phyloP scores from a whole-genome alignment of 2,329 filamentous ascomycete genomes.

The Paecilomyces dactylethromorphus region DNA sequence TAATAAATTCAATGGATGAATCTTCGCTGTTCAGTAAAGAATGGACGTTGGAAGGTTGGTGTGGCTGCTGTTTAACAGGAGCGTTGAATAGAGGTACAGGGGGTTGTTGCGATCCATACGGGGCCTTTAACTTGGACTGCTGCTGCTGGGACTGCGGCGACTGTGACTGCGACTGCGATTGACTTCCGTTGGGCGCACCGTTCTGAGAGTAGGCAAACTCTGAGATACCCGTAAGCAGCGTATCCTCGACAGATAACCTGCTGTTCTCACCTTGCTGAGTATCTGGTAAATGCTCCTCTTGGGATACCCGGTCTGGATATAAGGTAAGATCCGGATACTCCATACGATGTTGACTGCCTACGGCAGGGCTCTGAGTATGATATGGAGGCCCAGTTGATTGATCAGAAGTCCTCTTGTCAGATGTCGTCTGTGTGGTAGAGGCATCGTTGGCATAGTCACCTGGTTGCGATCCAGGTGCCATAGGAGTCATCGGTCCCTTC shows the following conservation, averaged over 20 bases:
- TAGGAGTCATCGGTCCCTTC: conserved; percentile 49
- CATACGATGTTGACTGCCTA: conserved; percentile 35
- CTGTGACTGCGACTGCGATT: conserved; percentile 27
- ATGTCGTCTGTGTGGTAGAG: conserved; percentile 78
- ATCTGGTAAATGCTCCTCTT: conserved; percentile 57
- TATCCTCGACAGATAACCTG: conserved; percentile 22
- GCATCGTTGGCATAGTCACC: conserved; percentile 73
- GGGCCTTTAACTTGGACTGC: background rate
- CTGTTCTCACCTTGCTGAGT: conserved; percentile 49
- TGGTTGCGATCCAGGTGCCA: conserved; percentile 52
- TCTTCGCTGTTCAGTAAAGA: conserved; percentile 28
- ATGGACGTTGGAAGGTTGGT: conserved; percentile 21
- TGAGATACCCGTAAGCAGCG: conserved; percentile 16
- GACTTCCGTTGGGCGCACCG: conserved; percentile 25
- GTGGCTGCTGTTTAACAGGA: conserved; percentile 17
- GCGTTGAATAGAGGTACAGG: conserved; percentile 35
- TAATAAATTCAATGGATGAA: conserved; percentile 18
- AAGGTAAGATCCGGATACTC: conserved; percentile 50
- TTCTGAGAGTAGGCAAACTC: conserved; percentile 23
- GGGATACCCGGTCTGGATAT: conserved; percentile 44
- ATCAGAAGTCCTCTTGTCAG: conserved; percentile 73
- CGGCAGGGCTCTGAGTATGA: conserved; percentile 57
- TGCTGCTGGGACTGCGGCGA: conserved; percentile 6
- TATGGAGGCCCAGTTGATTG: conserved; percentile 61
- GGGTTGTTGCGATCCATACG: conserved; percentile 17